phyloP scores from a whole-genome alignment of 202 grass and related monocot species.

The Digitaria exilis region DNA sequence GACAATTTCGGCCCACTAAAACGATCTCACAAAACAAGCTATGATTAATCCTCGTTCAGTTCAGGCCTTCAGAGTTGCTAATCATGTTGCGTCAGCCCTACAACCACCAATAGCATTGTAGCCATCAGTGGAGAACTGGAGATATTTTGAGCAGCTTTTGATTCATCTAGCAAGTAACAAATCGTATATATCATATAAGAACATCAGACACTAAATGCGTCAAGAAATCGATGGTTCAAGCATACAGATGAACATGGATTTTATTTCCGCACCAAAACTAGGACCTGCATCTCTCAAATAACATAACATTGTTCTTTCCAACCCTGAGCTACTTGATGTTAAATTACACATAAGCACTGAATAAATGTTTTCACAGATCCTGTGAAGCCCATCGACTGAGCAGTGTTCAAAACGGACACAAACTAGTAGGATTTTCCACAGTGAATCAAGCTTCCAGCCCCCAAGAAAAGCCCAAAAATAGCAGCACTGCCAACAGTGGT shows the following conservation, averaged over 20 bases:
- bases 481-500: conserved; percentile 82
- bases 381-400: conserved; percentile 5
- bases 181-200: neutral
- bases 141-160: neutral
- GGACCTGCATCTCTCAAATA: conserved; percentile 23
- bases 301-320: conserved; percentile 33
- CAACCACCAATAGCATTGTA: neutral
- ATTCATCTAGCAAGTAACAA: neutral
- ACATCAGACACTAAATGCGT: neutral
- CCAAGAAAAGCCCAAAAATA: conserved; percentile 81
- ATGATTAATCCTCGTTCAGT: neutral
- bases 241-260: conserved; percentile 30
- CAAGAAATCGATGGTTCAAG: neutral
- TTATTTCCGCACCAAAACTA: conserved; percentile 35
- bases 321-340: conserved; percentile 23
- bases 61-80: too few species aligned
- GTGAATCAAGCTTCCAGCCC: conserved; percentile 97
- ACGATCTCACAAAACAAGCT: neutral
- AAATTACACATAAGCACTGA: conserved; percentile 35
- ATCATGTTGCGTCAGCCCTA: neutral
- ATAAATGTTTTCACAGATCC: conserved; percentile 10
- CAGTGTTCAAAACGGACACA: conserved; percentile 24
- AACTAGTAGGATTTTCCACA: conserved; percentile 90
- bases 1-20: neutral
- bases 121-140: neutral